phyloP scores from a whole-genome alignment of 2,329 filamentous ascomycete genomes.

The Orbilia javanica region DNA sequence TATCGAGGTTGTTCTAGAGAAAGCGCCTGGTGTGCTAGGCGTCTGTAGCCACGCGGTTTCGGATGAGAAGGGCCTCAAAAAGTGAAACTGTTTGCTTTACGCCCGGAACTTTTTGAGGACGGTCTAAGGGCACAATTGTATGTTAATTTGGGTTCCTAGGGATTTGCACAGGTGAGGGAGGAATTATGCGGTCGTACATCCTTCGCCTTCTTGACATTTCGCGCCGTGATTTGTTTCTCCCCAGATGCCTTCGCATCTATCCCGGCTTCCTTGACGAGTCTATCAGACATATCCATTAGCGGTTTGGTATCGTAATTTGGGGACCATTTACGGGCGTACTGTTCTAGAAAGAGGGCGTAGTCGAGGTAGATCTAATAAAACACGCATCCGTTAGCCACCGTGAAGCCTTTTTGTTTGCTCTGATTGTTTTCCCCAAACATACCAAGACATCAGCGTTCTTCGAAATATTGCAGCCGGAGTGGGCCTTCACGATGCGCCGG shows the following conservation, averaged over 20 bases:
- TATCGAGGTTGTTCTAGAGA: neutral
- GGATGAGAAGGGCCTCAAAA: neutral
- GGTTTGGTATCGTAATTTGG: neutral
- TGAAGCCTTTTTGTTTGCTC: conserved; percentile 19
- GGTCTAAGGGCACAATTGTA: conserved; percentile 1
- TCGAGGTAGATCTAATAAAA: conserved; percentile 61
- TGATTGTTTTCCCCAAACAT: conserved; percentile 63
- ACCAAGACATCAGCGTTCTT: conserved; percentile 90
- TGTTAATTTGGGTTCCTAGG: neutral
- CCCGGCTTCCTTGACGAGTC: conserved; percentile 57
- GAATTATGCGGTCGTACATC: conserved; percentile 29
- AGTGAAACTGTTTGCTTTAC: neutral
- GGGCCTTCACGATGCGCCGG: conserved; percentile 90
- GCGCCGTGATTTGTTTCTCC: conserved; percentile 53
- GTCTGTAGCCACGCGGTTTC: neutral
- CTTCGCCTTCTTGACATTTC: conserved; percentile 56
- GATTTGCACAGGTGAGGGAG: neutral
- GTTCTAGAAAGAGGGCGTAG: conserved; percentile 62
- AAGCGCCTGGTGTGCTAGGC: too few relatives aligned
- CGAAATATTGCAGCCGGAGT: conserved; percentile 81
- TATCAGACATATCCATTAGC: neutral
- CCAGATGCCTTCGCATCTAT: conserved; percentile 51
- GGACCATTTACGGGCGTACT: conserved; percentile 41
- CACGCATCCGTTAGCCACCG: neutral
- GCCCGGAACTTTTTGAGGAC: conserved; percentile 57